phyloP scores from a whole-genome alignment of 805 yeast species.

The Pichia eremophila region DNA sequence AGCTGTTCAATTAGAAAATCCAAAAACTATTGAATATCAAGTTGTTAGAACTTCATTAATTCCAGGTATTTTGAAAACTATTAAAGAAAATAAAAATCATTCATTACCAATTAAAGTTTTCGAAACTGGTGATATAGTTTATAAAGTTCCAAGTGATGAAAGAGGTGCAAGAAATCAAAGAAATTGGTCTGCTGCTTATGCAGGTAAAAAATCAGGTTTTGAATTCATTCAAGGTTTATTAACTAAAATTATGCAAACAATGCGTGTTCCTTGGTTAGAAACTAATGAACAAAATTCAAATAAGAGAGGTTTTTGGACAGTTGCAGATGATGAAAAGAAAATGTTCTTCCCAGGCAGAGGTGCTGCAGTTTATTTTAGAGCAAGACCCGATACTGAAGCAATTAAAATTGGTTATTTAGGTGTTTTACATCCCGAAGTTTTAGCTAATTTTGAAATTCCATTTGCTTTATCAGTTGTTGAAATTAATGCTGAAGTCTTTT shows the following conservation, averaged over 20 bases:
- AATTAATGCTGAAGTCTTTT: slow-evolving; percentile 79
- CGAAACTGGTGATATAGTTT: slow-evolving; percentile 90
- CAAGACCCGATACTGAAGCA: slow-evolving; percentile 46
- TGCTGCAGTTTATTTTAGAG: slow-evolving; percentile 74
- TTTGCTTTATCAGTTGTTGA: slow-evolving; percentile 90
- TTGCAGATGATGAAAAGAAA: slow-evolving; percentile 53
- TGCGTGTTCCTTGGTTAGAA: slow-evolving; percentile 79
- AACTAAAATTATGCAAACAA: slow-evolving; percentile 92
- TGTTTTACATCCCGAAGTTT: slow-evolving; percentile 91
- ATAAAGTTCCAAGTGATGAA: slow-evolving; percentile 66
- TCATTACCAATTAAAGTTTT: slow-evolving; percentile 90
- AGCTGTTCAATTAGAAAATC: slow-evolving; percentile 89
- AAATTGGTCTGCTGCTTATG: slow-evolving; percentile 89
- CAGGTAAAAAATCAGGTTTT: slow-evolving; percentile 92
- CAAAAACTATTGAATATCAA: slow-evolving; percentile 93
- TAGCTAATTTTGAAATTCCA: slow-evolving; percentile 79
- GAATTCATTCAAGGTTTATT: slow-evolving; percentile 90
- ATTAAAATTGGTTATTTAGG: slow-evolving; percentile 76
- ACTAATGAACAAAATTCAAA: slow-evolving; percentile 38
- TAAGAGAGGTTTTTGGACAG: slow-evolving; percentile 81
- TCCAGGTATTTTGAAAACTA: slow-evolving; percentile 92
- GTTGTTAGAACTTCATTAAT: slow-evolving; percentile 92
- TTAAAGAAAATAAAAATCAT: slow-evolving; percentile 93
- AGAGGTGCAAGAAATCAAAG: slow-evolving; percentile 89
- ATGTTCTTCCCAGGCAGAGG: slow-evolving; percentile 97